Conservation (phyloP, 2,329 filamentous ascomycete species). For the Fusarium brevicatenulatum region DNA sequence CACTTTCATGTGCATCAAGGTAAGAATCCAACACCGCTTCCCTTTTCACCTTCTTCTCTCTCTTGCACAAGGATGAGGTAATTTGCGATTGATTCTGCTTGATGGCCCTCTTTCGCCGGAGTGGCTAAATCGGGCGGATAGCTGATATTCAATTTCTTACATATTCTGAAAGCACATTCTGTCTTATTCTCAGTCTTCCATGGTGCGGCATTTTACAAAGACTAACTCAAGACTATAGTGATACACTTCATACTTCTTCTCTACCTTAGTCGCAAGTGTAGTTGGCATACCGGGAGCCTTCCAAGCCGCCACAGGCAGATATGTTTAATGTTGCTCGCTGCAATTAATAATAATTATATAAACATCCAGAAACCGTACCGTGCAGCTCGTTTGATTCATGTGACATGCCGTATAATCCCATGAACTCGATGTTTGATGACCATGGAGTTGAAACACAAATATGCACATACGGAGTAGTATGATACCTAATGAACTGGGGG, state of each 20-base stretch:
- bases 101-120: conserved; percentile 91
- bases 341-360: not conserved
- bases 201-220: conserved; percentile 27
- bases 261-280: not conserved
- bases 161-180: conserved; percentile 81
- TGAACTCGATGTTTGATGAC: not conserved
- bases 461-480: no score
- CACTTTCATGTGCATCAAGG: conserved; percentile 36
- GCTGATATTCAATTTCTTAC: conserved; percentile 97
- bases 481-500: not conserved
- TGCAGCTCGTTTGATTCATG: not conserved
- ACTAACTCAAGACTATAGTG: conserved; percentile 41
- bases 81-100: conserved; percentile 97
- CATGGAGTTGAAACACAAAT: no score
- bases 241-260: not conserved
- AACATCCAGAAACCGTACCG: not conserved
- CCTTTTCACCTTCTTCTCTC: conserved; percentile 4
- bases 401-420: not conserved
- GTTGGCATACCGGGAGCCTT: not conserved
- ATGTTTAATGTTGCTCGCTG: not conserved
- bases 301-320: no score
- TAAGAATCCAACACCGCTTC: conserved; percentile 39
- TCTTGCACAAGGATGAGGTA: conserved; percentile 79
- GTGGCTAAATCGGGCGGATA: conserved; percentile 79
- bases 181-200: conserved; percentile 39